Evolutionary conservation across 2,329 filamentous ascomycete genomes (phyloP).

Genomic region (Rhynchosporium agropyri): DNA sequence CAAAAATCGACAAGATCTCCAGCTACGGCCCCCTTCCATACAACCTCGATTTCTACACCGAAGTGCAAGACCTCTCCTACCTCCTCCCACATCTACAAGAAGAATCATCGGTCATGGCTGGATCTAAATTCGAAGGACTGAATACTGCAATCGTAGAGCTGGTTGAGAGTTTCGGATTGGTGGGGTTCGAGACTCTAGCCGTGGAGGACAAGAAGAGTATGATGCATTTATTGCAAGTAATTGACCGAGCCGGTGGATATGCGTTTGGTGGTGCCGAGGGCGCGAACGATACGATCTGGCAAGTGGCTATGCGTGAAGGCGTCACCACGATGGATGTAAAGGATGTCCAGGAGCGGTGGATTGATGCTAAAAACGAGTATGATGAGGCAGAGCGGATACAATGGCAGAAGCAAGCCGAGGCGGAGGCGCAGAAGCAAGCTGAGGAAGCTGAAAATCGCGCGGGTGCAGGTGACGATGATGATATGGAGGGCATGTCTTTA

Average conservation of each 20-base stretch:
- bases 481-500: conserved; percentile 45
- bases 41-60: conserved; percentile 96
- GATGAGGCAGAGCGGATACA: conserved; percentile 77
- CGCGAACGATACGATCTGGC: conserved; percentile 96
- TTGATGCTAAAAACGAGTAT: conserved; percentile 85
- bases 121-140: conserved; percentile 77
- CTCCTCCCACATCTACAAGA: conserved; percentile 78
- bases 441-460: conserved; percentile 48
- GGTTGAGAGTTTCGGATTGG: conserved; percentile 86
- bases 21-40: conserved; percentile 87
- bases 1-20: conserved; percentile 93
- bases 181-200: conserved; percentile 89
- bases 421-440: conserved; percentile 44
- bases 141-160: conserved; percentile 86
- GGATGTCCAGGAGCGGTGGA: conserved; percentile 94
- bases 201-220: conserved; percentile 98
- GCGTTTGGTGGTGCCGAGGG: conserved; percentile 89
- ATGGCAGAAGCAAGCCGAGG: conserved; percentile 70
- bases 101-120: conserved; percentile 71
- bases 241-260: conserved; percentile 91
- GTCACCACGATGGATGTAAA: conserved; percentile 76
- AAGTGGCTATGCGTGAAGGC: conserved; percentile 84
- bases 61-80: conserved; percentile 90
- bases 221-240: conserved; percentile 85
- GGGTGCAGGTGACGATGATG: conserved; percentile 51